These are phyloP conservation scores for Barnettozyma pratensis DNA, from an alignment of 805 yeast species.

Conservation along the genomic window DNA sequence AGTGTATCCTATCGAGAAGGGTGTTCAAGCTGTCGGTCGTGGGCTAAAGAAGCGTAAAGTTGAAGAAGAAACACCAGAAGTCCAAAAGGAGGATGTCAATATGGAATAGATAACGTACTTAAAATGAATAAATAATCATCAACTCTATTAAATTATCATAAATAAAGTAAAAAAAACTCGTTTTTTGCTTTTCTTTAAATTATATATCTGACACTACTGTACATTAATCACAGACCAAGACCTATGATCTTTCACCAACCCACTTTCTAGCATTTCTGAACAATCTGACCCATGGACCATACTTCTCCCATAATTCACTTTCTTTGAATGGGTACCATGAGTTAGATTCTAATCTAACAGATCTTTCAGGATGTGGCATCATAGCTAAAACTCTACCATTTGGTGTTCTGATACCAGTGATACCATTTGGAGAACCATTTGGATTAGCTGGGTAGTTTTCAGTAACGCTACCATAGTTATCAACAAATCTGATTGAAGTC, in stretches of 20 bases:
- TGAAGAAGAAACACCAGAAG: slow-evolving; percentile 20
- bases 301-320: slow-evolving; percentile 61
- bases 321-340: slow-evolving; percentile 80
- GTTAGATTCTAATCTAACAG: slow-evolving; percentile 78
- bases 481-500: slow-evolving; percentile 74
- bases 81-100: not conserved
- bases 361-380: slow-evolving; percentile 99
- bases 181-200: no score
- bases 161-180: no score
- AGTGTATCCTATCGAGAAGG: slow-evolving; percentile 65
- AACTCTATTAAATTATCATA: no score
- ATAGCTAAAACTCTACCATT: slow-evolving; percentile 94
- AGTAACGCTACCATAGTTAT: slow-evolving; percentile 83
- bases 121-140: no score
- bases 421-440: slow-evolving; percentile 91
- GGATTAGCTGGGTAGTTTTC: slow-evolving; percentile 91
- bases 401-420: slow-evolving; percentile 84
- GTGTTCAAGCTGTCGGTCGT: slow-evolving; percentile 68
- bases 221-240: no score
- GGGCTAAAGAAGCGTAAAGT: slow-evolving; percentile 30
- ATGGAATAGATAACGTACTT: not conserved
- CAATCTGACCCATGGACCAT: slow-evolving; percentile 94
- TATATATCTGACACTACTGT: no score
- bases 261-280: slow-evolving; percentile 92
- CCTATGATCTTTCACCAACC: slow-evolving; percentile 48